A percentile compares a stretch with the other conserved stretches of the same genome.
phyloP scores from a whole-genome alignment of 2,329 filamentous ascomycete genomes.

The Taxawa tesnikishii region DNA sequence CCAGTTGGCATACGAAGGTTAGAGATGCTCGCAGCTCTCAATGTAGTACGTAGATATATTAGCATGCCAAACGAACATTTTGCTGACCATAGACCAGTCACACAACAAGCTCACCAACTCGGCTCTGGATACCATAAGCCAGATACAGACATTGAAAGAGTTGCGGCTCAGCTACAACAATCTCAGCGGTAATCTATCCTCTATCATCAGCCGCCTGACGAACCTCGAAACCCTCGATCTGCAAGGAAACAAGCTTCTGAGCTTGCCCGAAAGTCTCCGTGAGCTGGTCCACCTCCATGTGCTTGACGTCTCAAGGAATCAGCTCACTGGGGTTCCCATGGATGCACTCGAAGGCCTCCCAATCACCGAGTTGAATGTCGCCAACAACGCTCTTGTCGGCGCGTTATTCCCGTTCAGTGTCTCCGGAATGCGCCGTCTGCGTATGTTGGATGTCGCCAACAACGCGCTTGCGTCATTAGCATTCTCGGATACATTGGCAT shows the following conservation, averaged over 20 bases:
- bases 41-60: conserved; percentile 48
- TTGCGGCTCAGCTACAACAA: conserved; percentile 71
- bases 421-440: conserved; percentile 41
- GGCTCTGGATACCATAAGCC: conserved; percentile 58
- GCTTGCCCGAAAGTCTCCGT: conserved; percentile 55
- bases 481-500: conserved; percentile 36
- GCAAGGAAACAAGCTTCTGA: conserved; percentile 64
- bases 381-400: conserved; percentile 67
- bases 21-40: conserved; percentile 63
- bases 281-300: conserved; percentile 57
- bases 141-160: conserved; percentile 62
- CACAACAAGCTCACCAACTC: conserved; percentile 68
- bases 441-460: conserved; percentile 63
- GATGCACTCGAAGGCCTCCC: conserved; percentile 54
- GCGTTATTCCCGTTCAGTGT: conserved; percentile 55
- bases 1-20: conserved; percentile 67
- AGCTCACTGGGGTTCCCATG: conserved; percentile 59
- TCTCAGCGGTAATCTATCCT: conserved; percentile 54
- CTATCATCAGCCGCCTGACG: conserved; percentile 49
- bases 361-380: conserved; percentile 58
- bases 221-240: conserved; percentile 73
- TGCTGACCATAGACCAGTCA: conserved; percentile 38
- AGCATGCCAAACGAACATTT: not conserved
- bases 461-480: conserved; percentile 55
- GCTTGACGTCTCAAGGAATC: conserved; percentile 71